These are phyloP conservation scores for Suhomyces anneliseae DNA, from an alignment of 1,139 yeast species.

Conservation along the genomic window DNA sequence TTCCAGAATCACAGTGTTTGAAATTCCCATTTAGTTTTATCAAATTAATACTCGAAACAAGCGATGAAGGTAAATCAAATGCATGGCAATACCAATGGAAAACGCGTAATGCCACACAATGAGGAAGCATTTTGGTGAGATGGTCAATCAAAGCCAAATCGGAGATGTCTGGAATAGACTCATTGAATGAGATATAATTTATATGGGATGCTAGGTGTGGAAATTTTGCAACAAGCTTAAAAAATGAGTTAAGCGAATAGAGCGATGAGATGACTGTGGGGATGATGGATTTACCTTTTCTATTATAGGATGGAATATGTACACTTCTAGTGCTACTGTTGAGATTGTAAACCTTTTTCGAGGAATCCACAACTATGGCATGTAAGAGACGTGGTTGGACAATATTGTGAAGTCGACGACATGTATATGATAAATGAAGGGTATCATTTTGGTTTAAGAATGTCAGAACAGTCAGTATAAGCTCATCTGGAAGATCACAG, in stretches of 20 bases:
- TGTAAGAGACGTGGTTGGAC: conserved; percentile 13
- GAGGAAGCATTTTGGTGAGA: conserved; percentile 7
- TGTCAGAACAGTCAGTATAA: conserved; percentile 11
- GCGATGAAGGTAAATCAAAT: conserved; percentile 12
- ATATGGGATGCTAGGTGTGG: conserved; percentile 7
- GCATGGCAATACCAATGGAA: conserved; percentile 15
- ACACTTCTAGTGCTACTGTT: background rate
- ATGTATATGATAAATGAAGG: conserved; percentile 13
- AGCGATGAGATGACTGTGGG: conserved; percentile 14
- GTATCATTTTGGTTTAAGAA: conserved; percentile 16
- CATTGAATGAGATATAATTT: conserved; percentile 9
- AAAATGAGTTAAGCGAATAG: conserved; percentile 16
- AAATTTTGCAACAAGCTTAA: conserved; percentile 8
- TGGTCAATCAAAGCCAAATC: conserved; percentile 9
- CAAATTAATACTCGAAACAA: conserved; percentile 4
- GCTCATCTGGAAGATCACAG: conserved; percentile 13
- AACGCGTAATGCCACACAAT: conserved; percentile 10
- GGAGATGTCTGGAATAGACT: conserved; percentile 15
- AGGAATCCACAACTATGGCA: conserved; percentile 14
- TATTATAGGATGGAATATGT: conserved; percentile 1
- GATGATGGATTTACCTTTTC: background rate
- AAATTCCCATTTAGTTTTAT: conserved; percentile 13
- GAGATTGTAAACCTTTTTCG: conserved; percentile 12
- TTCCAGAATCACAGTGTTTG: background rate
- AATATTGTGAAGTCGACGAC: conserved; percentile 7